Evolutionary conservation across 345 rosid genomes (phyloP).

Genomic region (Ceriops zippeliana): DNA sequence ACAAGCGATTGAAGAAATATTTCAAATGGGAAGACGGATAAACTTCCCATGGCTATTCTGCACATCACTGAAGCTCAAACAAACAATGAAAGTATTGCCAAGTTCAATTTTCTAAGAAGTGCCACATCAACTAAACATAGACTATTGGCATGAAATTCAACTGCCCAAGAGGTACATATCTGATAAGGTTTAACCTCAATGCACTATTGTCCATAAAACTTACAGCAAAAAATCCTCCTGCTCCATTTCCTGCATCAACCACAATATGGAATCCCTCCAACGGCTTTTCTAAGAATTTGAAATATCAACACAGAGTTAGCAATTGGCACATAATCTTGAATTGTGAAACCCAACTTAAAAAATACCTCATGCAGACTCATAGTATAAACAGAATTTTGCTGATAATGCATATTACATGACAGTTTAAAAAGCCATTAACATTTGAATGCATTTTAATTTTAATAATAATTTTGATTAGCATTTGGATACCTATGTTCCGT

Average conservation of each 20-base stretch:
- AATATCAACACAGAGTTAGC: slow-evolving; percentile 27
- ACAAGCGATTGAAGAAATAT: slow-evolving; percentile 15
- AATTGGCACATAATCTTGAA: slow-evolving; percentile 7
- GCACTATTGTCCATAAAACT: slow-evolving; percentile 30
- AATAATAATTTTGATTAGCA: slow-evolving; percentile 6
- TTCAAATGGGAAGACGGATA: not conserved
- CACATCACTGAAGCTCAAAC: too few relatives aligned
- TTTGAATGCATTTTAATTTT: not conserved
- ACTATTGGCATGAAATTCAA: too few relatives aligned
- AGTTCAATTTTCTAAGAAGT: too few relatives aligned
- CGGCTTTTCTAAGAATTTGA: slow-evolving; percentile 69
- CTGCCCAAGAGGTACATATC: too few relatives aligned
- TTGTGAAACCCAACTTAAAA: slow-evolving; percentile 3
- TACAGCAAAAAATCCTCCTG: slow-evolving; percentile 96
- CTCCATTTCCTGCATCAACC: slow-evolving; percentile 99
- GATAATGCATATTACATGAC: slow-evolving; percentile 1
- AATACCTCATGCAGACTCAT: not conserved
- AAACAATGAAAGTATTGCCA: too few relatives aligned
- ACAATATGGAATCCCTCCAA: slow-evolving; percentile 92
- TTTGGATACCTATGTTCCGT: slow-evolving; percentile 67
- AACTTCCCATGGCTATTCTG: too few relatives aligned
- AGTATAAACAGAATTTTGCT: slow-evolving; percentile 2
- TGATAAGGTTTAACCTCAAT: not conserved
- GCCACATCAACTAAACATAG: too few relatives aligned
- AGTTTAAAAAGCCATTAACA: not conserved